Evolutionary conservation across 2,329 filamentous ascomycete species (phyloP).

Genomic region (Cladophialophora chaetospira): DNA sequence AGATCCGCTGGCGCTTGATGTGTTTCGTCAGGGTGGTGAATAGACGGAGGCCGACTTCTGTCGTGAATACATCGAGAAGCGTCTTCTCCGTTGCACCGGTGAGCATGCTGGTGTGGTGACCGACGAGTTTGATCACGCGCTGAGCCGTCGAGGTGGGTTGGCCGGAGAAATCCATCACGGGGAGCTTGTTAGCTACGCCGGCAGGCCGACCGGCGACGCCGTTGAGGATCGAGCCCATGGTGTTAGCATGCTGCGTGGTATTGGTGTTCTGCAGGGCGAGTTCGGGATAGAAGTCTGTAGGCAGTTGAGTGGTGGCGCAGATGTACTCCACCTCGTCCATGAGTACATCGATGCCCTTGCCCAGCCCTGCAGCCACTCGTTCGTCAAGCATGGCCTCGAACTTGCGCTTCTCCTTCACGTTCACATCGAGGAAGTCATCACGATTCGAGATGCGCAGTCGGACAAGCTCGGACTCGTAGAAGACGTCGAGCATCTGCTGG

Average conservation of each 20-base stretch:
- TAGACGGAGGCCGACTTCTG: constrained; percentile 89
- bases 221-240: constrained; percentile 2
- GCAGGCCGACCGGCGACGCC: constrained; percentile 1
- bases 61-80: constrained; percentile 97
- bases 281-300: constrained; percentile 85
- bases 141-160: constrained; percentile 73
- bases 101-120: constrained; percentile 88
- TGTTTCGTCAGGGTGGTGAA: constrained; percentile 95
- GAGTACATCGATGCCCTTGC: constrained; percentile 96
- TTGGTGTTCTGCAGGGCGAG: constrained; percentile 9
- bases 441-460: constrained; percentile 80
- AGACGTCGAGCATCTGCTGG: constrained; percentile 98
- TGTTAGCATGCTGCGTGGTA: constrained; percentile 5
- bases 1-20: constrained; percentile 91
- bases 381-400: constrained; percentile 99
- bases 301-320: constrained; percentile 80
- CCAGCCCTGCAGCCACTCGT: constrained; percentile 89
- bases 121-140: constrained; percentile 81
- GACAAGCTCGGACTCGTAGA: constrained; percentile 93
- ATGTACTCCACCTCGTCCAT: constrained; percentile 99
- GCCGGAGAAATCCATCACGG: constrained; percentile 46
- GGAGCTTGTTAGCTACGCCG: constrained; percentile 1
- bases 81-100: constrained; percentile 95
- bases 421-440: constrained; percentile 91
- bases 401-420: constrained; percentile 92